Evolutionary conservation across 2,329 filamentous ascomycete species (phyloP).

Genomic region (Botrytis sinoallii): DNA sequence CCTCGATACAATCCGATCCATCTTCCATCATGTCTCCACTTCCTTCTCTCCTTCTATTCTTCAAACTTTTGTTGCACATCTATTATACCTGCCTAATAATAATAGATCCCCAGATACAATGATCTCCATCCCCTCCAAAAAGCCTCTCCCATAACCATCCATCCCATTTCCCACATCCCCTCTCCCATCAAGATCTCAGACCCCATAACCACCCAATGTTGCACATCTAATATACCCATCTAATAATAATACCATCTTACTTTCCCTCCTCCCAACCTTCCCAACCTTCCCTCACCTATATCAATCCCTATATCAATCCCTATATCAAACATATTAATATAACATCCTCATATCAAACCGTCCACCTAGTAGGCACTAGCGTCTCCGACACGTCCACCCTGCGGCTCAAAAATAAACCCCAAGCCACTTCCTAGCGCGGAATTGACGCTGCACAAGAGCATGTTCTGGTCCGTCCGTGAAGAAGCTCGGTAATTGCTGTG

Average conservation of each 20-base stretch:
- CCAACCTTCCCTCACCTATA: not conserved
- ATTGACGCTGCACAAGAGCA: not conserved
- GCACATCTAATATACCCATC: constrained; percentile 15
- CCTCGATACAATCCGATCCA: not conserved
- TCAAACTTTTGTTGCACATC: not conserved
- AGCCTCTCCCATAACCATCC: not conserved
- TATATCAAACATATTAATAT: not conserved
- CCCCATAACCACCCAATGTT: not conserved
- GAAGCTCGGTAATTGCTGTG: not conserved
- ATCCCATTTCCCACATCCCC: not conserved
- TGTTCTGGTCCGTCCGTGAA: not conserved
- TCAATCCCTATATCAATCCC: not conserved
- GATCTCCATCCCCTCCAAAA: not conserved
- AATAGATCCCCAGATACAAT: not conserved
- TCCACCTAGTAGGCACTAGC: not conserved
- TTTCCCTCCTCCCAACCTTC: not conserved
- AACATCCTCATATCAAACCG: not conserved
- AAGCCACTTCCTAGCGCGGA: not conserved
- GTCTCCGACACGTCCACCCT: not conserved
- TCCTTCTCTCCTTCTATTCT: not conserved
- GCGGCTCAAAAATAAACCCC: not conserved
- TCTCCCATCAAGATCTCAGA: not conserved
- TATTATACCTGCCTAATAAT: constrained; percentile 1
- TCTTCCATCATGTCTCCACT: not conserved
- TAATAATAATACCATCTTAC: constrained; percentile 8